Evolutionary conservation across 192 early-diverging fungal species (phyloP).

Genomic region (Backusella mclennaniae): DNA sequence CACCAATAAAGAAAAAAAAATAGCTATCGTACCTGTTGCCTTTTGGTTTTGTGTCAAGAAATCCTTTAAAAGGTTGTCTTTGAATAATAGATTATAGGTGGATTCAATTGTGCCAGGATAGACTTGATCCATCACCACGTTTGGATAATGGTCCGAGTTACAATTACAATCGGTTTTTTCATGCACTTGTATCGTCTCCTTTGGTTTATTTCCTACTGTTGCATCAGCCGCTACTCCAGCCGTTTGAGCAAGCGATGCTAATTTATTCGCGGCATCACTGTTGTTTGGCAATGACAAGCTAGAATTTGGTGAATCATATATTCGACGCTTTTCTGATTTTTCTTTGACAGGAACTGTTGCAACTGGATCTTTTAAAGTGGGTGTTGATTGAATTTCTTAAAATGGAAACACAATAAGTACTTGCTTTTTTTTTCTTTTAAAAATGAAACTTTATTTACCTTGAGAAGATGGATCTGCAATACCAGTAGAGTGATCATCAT

Average conservation of each 20-base stretch:
- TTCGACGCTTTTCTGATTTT: neutral
- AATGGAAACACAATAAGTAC: neutral
- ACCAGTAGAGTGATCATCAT: neutral
- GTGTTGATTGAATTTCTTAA: neutral
- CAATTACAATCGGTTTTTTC: slow-evolving; percentile 40
- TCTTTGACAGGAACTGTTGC: neutral
- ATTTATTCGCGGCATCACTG: neutral
- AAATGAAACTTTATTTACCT: neutral
- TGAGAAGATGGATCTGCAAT: neutral
- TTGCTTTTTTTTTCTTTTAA: neutral
- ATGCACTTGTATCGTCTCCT: neutral
- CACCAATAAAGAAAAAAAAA: neutral
- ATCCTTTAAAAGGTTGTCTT: neutral
- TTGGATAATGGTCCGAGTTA: slow-evolving; percentile 45
- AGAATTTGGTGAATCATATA: neutral
- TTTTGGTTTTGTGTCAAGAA: slow-evolving; percentile 13
- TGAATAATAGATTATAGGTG: neutral
- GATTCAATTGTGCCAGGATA: slow-evolving; percentile 3
- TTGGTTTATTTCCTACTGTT: neutral
- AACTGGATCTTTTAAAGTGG: neutral
- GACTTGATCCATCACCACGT: slow-evolving; percentile 31
- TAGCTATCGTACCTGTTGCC: neutral
- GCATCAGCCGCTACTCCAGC: neutral
- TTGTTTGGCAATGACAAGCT: neutral
- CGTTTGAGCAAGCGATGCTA: neutral